These are phyloP conservation scores for Agaricus blazei DNA, from an alignment of 768 basidiomycete genomes.

Conservation along the genomic window DNA sequence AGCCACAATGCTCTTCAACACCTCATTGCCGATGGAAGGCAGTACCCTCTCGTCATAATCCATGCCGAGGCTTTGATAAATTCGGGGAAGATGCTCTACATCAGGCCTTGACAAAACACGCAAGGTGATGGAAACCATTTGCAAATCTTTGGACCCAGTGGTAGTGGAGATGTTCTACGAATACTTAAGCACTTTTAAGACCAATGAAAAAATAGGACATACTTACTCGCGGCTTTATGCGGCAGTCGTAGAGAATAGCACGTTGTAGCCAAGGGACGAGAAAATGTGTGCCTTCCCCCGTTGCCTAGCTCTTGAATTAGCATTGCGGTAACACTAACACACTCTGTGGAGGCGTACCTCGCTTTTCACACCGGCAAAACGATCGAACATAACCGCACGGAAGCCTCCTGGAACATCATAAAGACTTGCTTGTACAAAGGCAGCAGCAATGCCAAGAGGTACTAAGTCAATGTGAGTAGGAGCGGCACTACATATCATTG, in stretches of 20 bases:
- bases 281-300: conserved; percentile 93
- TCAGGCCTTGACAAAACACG: conserved; percentile 95
- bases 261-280: conserved; percentile 93
- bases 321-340: background rate
- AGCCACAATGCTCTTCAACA: conserved; percentile 95
- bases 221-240: conserved; percentile 90
- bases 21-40: conserved; percentile 97
- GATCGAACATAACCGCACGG: conserved; percentile 96
- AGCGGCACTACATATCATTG: conserved; percentile 19
- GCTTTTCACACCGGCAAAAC: conserved; percentile 88
- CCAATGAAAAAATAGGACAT: background rate
- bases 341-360: conserved; percentile 38
- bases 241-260: conserved; percentile 95
- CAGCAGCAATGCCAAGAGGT: conserved; percentile 43
- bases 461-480: conserved; percentile 23
- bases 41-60: conserved; percentile 98
- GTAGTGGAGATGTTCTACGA: conserved; percentile 94
- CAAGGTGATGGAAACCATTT: conserved; percentile 97
- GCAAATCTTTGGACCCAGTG: conserved; percentile 96
- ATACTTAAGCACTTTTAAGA: conserved; percentile 9
- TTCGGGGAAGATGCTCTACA: conserved; percentile 78
- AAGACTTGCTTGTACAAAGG: conserved; percentile 44
- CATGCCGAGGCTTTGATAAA: conserved; percentile 91
- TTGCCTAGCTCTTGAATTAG: conserved; percentile 47
- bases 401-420: conserved; percentile 87